phyloP scores from a whole-genome alignment of 768 basidiomycete genomes.

The Hebeloma cylindrosporum region DNA sequence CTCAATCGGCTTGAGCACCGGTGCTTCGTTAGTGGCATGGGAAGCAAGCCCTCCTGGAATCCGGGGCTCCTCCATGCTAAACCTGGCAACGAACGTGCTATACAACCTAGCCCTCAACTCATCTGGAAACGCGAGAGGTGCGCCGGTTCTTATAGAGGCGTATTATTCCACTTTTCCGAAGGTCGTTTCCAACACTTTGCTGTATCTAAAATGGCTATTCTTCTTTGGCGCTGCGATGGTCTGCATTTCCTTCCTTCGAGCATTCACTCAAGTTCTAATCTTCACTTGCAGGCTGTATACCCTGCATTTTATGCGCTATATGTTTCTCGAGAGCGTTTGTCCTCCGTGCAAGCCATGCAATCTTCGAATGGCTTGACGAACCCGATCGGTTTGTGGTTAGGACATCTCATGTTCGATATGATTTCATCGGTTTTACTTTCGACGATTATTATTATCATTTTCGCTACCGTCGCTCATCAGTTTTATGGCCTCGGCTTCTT shows the following conservation, averaged over 20 bases:
- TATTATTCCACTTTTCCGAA: slow-evolving; percentile 60
- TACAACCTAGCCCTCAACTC: slow-evolving; percentile 62
- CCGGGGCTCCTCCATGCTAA: slow-evolving; percentile 61
- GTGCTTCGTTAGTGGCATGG: slow-evolving; percentile 65
- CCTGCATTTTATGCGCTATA: slow-evolving; percentile 84
- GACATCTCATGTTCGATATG: slow-evolving; percentile 75
- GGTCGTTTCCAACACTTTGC: slow-evolving; percentile 52
- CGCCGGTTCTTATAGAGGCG: slow-evolving; percentile 55
- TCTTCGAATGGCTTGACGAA: slow-evolving; percentile 72
- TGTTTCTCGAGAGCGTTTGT: slow-evolving; percentile 68
- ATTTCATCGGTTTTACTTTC: slow-evolving; percentile 58
- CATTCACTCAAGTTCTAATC: not conserved
- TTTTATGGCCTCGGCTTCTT: slow-evolving; percentile 71
- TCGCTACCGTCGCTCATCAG: slow-evolving; percentile 54
- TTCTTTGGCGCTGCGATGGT: slow-evolving; percentile 79
- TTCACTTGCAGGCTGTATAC: slow-evolving; percentile 56
- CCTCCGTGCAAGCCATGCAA: slow-evolving; percentile 81
- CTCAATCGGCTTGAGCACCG: slow-evolving; percentile 53
- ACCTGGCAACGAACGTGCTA: slow-evolving; percentile 65
- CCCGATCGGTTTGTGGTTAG: slow-evolving; percentile 73
- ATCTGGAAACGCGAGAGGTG: slow-evolving; percentile 35
- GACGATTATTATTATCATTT: slow-evolving; percentile 63
- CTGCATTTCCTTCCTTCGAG: slow-evolving; percentile 13
- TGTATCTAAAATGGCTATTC: slow-evolving; percentile 69
- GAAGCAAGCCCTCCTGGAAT: slow-evolving; percentile 62